Evolutionary conservation across 768 basidiomycete genomes (phyloP).

Genomic region (Pleurotus eryngii): DNA sequence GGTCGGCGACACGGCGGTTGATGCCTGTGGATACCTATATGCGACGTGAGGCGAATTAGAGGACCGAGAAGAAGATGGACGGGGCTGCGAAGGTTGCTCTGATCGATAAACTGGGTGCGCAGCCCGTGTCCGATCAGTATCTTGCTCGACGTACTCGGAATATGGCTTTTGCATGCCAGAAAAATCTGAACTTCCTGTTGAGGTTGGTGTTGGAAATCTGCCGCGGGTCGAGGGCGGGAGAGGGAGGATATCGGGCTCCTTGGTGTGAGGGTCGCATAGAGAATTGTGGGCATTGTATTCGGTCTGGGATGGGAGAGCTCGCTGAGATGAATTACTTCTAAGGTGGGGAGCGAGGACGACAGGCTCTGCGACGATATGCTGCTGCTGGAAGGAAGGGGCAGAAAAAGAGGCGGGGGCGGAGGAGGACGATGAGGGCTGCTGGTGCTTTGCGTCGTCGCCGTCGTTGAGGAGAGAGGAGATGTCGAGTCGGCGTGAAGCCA

Average conservation of each 20-base stretch:
- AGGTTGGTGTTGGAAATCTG: constrained; percentile 1
- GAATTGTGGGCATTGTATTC: constrained; percentile 1
- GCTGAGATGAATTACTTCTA: constrained; percentile 9
- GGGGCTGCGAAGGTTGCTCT: constrained; percentile 8
- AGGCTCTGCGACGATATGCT: constrained; percentile 21
- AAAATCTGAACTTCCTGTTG: not conserved
- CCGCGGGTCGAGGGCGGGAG: not conserved
- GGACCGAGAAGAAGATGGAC: constrained; percentile 1
- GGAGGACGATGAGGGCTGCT: constrained; percentile 16
- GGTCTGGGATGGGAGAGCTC: not conserved
- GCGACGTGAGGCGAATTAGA: constrained; percentile 16
- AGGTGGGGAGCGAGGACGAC: constrained; percentile 32
- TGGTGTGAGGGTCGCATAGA: not conserved
- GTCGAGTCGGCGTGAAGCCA: constrained; percentile 68
- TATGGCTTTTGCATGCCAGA: not conserved
- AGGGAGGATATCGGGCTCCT: not conserved
- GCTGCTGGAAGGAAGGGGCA: constrained; percentile 8
- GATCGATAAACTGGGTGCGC: not conserved
- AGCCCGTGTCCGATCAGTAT: not conserved
- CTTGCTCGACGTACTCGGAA: not conserved
- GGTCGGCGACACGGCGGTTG: constrained; percentile 1
- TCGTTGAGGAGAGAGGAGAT: constrained; percentile 74
- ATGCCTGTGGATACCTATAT: constrained; percentile 14
- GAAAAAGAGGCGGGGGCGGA: constrained; percentile 18
- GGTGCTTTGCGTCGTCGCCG: constrained; percentile 27